These are phyloP conservation scores for Cladophialophora psammophila DNA, from an alignment of 2,329 filamentous ascomycete species.

Conservation along the genomic window DNA sequence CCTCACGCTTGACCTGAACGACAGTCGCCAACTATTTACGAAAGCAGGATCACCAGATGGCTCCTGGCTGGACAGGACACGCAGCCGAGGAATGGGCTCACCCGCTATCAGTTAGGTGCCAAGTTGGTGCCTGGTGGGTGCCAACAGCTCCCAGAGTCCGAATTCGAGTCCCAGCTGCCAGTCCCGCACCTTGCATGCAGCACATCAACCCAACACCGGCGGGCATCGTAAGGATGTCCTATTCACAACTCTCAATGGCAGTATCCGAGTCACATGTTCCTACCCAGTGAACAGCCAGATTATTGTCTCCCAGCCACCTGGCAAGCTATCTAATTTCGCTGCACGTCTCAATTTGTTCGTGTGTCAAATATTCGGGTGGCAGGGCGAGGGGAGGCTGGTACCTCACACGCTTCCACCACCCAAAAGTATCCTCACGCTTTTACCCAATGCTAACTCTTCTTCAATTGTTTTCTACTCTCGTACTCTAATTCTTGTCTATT, in stretches of 20 bases:
- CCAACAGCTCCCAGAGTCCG: background rate
- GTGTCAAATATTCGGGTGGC: constrained; percentile 23
- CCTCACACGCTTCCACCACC: constrained; percentile 17
- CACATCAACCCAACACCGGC: background rate
- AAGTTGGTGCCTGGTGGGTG: background rate
- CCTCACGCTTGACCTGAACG: background rate
- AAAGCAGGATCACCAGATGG: background rate
- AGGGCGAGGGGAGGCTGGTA: constrained; percentile 28
- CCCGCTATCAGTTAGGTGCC: background rate
- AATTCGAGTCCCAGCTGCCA: background rate
- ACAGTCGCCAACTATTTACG: background rate
- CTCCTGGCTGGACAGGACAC: background rate
- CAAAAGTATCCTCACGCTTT: constrained; percentile 21
- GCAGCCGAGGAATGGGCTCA: background rate
- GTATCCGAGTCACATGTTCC: background rate
- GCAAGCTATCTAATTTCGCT: constrained; percentile 10
- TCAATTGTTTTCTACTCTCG: constrained; percentile 14
- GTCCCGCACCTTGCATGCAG: constrained; percentile 1
- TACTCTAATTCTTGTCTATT: constrained; percentile 13
- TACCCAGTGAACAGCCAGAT: background rate
- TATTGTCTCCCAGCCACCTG: constrained; percentile 24
- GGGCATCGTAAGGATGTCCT: background rate
- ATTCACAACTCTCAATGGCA: background rate
- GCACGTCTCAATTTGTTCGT: constrained; percentile 18
- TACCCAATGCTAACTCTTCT: constrained; percentile 23